These are phyloP conservation scores for Streptanthus diversifolius DNA, from an alignment of 345 rosid species.

Conservation along the genomic window DNA sequence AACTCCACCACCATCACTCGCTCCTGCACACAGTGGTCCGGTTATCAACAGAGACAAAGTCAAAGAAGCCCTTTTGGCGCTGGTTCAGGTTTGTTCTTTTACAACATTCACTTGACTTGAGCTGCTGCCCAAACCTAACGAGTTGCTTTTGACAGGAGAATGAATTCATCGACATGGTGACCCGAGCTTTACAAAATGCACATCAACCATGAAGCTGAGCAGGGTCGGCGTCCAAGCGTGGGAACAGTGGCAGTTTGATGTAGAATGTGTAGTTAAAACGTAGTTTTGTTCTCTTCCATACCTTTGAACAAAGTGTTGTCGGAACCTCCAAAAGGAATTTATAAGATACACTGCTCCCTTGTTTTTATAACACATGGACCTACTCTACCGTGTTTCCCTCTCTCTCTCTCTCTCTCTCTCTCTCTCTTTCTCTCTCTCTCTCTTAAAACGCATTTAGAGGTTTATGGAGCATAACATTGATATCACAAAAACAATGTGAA, in stretches of 20 bases:
- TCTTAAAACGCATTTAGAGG: not conserved
- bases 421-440: no score
- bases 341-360: conserved; percentile 9
- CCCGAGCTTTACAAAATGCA: conserved; percentile 64
- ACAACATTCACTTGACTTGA: not conserved
- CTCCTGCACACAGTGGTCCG: conserved; percentile 51
- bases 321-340: conserved; percentile 5
- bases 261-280: conserved; percentile 29
- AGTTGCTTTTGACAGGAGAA: conserved; percentile 45
- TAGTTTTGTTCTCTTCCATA: conserved; percentile 11
- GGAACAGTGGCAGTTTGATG: conserved; percentile 1
- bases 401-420: not conserved
- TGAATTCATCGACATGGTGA: conserved; percentile 77
- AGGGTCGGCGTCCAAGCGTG: not conserved
- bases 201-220: conserved; percentile 45
- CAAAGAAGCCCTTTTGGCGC: conserved; percentile 62
- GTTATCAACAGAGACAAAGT: conserved; percentile 70
- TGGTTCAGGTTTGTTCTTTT: conserved; percentile 68
- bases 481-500: not conserved
- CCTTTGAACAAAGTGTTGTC: conserved; percentile 30
- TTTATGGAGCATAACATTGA: not conserved
- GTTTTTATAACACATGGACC: not conserved
- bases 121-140: conserved; percentile 2
- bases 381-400: no score
- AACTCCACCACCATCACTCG: conserved; percentile 76